Evolutionary conservation across 805 yeast species (phyloP), one percentile per base, ranked within the genome.

Genomic region (Suhomyces tanzawaensis): DNA sequence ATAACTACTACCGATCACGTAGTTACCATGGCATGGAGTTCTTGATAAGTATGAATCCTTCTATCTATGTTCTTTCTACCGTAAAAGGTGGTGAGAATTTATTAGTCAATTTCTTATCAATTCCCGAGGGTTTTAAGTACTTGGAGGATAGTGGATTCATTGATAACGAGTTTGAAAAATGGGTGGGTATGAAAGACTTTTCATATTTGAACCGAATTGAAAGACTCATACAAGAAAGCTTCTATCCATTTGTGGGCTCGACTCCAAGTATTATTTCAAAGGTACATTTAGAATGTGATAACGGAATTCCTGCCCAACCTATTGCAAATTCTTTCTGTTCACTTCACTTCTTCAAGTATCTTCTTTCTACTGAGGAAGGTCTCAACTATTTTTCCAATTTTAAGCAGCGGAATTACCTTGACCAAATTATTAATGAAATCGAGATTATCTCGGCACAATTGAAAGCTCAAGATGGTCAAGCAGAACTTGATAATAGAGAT

Each of bases 351-450:
- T 88, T 86, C 58, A 85, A 87, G 12, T 86, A 82, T 49, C 66
- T 91, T 32, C 83, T 87, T 1, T 77, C 82, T 37, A 87, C 96
- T 0, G 83, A 77, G 41, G 91, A 85, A 41, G 98, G 98, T 0
- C 69, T 86, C 37, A 69, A 71, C 18, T 63, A 82, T 34, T 69
- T 91, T 32, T 69, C 74, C 15, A 40, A 49, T 27, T 44, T 46
- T 19, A 39, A 51, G 21, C 65, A 74, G 23, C 70, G 70, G 29
- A 77, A 76, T 7, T 71, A 69, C 36, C 48, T 78, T 34, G 65
- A 69, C 11, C 60, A 57, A 23, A 58, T 75, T 29, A 48, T 61
- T 11, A 31, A 41, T 7, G 49, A 44, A 9, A 47, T 53, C 13
- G 46, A 38, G 5, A 40, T 39, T 4, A 40, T 45, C 6, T 34